These are phyloP conservation scores for Apiospora saccharicola DNA, from an alignment of 2,329 filamentous ascomycete genomes.

Conservation along the genomic window DNA sequence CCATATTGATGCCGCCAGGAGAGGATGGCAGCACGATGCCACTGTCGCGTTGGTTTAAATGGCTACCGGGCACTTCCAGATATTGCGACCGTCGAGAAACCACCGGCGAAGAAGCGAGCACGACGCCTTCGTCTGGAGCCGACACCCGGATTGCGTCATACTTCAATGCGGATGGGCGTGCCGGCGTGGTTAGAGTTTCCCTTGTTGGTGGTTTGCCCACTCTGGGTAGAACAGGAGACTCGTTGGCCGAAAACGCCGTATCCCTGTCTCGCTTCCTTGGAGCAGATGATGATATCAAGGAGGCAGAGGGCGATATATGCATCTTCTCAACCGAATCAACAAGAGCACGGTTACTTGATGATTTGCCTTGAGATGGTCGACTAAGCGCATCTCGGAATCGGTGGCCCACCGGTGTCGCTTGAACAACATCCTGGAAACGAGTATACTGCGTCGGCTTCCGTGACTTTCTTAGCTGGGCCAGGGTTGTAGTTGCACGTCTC, in stretches of 20 bases:
- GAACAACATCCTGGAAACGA: slow-evolving; percentile 54
- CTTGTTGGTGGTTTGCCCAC: slow-evolving; percentile 32
- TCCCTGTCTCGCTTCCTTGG: slow-evolving; percentile 43
- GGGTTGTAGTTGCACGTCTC: slow-evolving; percentile 58
- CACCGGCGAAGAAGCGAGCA: slow-evolving; percentile 42
- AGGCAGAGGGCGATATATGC: slow-evolving; percentile 46
- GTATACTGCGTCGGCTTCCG: slow-evolving; percentile 57
- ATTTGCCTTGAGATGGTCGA: slow-evolving; percentile 30
- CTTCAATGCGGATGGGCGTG: slow-evolving; percentile 30
- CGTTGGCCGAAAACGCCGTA: slow-evolving; percentile 41
- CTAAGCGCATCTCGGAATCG: slow-evolving; percentile 60
- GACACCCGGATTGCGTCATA: slow-evolving; percentile 34
- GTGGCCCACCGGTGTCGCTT: slow-evolving; percentile 64
- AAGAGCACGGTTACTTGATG: slow-evolving; percentile 37
- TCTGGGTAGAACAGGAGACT: slow-evolving; percentile 40
- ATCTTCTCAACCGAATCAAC: slow-evolving; percentile 32
- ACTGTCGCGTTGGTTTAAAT: slow-evolving; percentile 36
- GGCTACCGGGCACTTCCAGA: slow-evolving; percentile 28
- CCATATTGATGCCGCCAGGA: slow-evolving; percentile 31
- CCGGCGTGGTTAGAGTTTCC: slow-evolving; percentile 37
- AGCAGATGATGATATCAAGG: slow-evolving; percentile 51
- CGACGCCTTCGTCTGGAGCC: slow-evolving; percentile 36
- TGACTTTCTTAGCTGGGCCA: slow-evolving; percentile 57
- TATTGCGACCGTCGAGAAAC: slow-evolving; percentile 35
- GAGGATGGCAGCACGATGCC: slow-evolving; percentile 43